Base-by-base conservation (phyloP, 2,329 filamentous ascomycete genomes). In the Eutypa lata region DNA sequence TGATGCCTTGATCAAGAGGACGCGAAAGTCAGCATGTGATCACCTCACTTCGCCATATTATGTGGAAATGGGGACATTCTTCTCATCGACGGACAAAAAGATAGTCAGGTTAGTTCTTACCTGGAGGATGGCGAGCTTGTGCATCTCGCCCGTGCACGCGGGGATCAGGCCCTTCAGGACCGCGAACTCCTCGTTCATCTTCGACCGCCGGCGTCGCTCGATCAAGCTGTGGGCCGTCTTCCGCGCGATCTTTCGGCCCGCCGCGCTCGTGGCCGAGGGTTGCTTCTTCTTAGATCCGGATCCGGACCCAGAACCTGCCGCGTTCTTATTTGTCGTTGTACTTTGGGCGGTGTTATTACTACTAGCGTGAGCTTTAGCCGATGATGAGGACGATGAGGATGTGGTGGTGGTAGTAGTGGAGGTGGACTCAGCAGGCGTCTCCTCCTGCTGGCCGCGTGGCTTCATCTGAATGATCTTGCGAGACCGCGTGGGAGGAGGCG, bases 381-480 rank as follows among this genome's bases (percentile, higher is more conserved):
- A 35, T 5, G 60, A 44, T 2, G 40, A 19, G 7, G 58, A 43
- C 33, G 59, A 45, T 35, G 31, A 35, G 10, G 61, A 37, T 4
- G 60, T 45, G 3, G n/a, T 13, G 7, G 58, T n/a, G n/a, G n/a
- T n/a, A n/a, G 26, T 31, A 31, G 26, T 31, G 26, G 26, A 31
- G 26, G 26, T 5, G 6, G 10, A 10, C 26, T 5, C 38, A 28
- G 59, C 42, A 48, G 67, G 69, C 24, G 60, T 57, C 35, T 68
- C 59, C 51, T 73, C 66, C 54, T 76, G 66, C 60, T 82, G 74
- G 28, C 71, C 63, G 24, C 76, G 73, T 18, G 83, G 93, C 72
- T 96, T 96, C 92, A 97, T 96, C 73, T 97, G 93, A 53, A 97
- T 97, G 68, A 99, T 97, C 75, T 95, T 97, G 64, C 93, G 87